phyloP scores from a whole-genome alignment of 805 yeast genomes.

The Monosporozyma yasuniensis region DNA sequence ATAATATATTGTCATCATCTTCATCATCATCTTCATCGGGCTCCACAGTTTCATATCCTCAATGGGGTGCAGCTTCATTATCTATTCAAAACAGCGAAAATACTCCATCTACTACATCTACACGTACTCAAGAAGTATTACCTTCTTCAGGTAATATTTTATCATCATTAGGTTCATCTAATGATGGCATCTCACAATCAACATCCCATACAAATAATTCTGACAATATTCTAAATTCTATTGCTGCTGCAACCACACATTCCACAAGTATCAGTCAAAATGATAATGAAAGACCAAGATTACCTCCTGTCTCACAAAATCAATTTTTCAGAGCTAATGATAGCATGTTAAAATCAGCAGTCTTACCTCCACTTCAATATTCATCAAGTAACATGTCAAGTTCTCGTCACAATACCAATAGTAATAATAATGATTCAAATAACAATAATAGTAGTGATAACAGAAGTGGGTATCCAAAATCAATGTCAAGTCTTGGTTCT shows the following conservation, averaged over 20 bases:
- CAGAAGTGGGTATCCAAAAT: not conserved
- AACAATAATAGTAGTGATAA: not conserved
- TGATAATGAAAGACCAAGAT: not conserved
- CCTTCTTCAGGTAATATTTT: not conserved
- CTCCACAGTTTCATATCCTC: not conserved
- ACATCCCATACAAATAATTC: not conserved
- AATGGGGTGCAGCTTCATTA: not conserved
- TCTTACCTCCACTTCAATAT: conserved; percentile 1
- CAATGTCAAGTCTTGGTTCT: not conserved
- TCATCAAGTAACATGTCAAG: not conserved
- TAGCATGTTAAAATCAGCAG: not conserved
- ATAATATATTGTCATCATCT: not conserved
- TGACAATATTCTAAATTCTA: not conserved
- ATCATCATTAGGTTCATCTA: not conserved
- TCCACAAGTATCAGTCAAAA: not conserved
- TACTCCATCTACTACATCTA: not conserved
- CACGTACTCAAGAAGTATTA: not conserved
- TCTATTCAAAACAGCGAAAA: not conserved
- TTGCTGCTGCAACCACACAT: not conserved
- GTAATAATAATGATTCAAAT: not conserved
- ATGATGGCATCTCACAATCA: not conserved
- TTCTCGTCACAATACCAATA: not conserved
- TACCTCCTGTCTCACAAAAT: conserved; percentile 4
- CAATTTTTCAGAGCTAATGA: conserved; percentile 2
- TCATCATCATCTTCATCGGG: not conserved